phyloP scores from a whole-genome alignment of 495 filamentous ascomycete genomes.

The Hypoxylon perforatum region DNA sequence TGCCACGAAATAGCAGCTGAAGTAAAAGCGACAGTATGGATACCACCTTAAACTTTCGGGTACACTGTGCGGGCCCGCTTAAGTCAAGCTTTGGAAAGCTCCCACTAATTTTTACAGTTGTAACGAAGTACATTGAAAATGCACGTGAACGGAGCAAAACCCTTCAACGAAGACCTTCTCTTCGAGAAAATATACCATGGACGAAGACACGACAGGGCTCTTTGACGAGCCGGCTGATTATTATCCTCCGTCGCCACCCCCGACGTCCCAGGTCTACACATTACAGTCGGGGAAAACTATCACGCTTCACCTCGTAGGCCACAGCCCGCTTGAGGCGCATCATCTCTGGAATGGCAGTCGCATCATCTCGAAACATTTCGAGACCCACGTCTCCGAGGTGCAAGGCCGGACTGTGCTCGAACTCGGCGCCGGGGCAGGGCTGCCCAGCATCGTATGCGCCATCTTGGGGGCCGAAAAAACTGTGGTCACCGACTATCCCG shows the following conservation, averaged over 20 bases:
- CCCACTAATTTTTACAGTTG: too few relatives aligned
- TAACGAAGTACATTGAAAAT: neutral
- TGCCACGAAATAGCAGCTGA: too few relatives aligned
- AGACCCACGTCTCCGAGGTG: slow-evolving; percentile 70
- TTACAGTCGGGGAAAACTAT: slow-evolving; percentile 74
- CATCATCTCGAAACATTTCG: slow-evolving; percentile 79
- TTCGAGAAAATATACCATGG: slow-evolving; percentile 16
- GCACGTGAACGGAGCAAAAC: neutral
- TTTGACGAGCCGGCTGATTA: slow-evolving; percentile 84
- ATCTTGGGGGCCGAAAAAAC: slow-evolving; percentile 73
- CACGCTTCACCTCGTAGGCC: slow-evolving; percentile 83
- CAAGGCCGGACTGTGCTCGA: slow-evolving; percentile 77
- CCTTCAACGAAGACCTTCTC: neutral
- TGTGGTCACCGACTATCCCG: slow-evolving; percentile 90
- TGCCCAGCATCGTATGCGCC: slow-evolving; percentile 82
- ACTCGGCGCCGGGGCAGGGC: slow-evolving; percentile 88
- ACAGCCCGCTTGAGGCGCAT: slow-evolving; percentile 92
- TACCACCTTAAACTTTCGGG: too few relatives aligned
- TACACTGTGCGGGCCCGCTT: too few relatives aligned
- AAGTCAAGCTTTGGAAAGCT: too few relatives aligned
- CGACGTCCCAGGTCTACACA: slow-evolving; percentile 74
- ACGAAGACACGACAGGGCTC: slow-evolving; percentile 60
- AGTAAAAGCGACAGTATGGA: too few relatives aligned
- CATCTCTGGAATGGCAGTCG: slow-evolving; percentile 90
- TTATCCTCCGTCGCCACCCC: slow-evolving; percentile 75